Conservation (phyloP, 208 protist species). For the Leishmania mexicana region DNA sequence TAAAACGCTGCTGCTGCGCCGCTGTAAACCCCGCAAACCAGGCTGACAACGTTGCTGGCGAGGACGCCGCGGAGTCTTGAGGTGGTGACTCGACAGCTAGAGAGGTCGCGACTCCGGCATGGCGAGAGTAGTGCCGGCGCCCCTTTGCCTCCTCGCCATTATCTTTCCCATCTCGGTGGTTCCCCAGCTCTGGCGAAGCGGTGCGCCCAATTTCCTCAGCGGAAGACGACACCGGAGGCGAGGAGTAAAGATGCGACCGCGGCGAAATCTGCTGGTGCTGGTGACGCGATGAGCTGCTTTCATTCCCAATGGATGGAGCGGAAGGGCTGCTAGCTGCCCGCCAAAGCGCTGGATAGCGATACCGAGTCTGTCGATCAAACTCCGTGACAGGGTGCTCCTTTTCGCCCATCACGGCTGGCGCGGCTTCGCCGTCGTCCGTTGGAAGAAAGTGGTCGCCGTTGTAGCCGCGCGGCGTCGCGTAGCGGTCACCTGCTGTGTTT, state of each 20-base stretch:
- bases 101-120: neutral
- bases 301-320: neutral
- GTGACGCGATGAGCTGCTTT: constrained; percentile 9
- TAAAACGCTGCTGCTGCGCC: constrained; percentile 33
- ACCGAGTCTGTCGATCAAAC: constrained; percentile 11
- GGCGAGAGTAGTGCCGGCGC: constrained; percentile 20
- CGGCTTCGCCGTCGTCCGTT: constrained; percentile 14
- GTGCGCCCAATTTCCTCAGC: neutral
- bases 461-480: neutral
- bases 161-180: constrained; percentile 4
- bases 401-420: constrained; percentile 5
- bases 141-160: constrained; percentile 16
- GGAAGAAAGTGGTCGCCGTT: constrained; percentile 14
- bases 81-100: constrained; percentile 1
- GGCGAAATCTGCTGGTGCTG: constrained; percentile 9
- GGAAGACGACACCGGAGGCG: neutral
- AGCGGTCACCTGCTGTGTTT: constrained; percentile 1
- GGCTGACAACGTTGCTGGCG: constrained; percentile 13
- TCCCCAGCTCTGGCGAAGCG: neutral
- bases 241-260: constrained; percentile 4
- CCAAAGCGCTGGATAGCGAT: constrained; percentile 6
- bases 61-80: neutral
- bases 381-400: neutral
- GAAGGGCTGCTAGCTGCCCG: constrained; percentile 7
- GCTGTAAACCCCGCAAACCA: constrained; percentile 21